A percentile compares a stretch with the other conserved stretches of the same genome.
These are phyloP conservation scores for Ustilaginoidea virens DNA, from an alignment of 2,329 filamentous ascomycete genomes.

Conservation along the genomic window DNA sequence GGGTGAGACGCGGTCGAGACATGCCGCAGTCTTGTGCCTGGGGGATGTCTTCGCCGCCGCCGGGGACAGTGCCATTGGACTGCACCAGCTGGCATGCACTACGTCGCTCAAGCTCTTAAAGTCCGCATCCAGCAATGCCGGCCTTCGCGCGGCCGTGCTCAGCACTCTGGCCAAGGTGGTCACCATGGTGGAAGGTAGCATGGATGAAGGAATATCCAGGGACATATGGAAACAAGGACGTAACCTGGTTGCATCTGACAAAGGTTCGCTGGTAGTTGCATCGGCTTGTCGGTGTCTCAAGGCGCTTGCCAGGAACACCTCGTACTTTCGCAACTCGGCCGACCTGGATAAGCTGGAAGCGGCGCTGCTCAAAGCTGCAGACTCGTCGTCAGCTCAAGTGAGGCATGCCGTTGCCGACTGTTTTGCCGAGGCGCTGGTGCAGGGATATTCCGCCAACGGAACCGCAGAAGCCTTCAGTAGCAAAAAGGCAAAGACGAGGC, in stretches of 20 bases:
- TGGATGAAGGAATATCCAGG: conserved; percentile 73
- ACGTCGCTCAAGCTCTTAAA: conserved; percentile 69
- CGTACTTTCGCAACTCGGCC: conserved; percentile 72
- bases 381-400: conserved; percentile 59
- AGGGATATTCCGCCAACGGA: conserved; percentile 46
- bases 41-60: conserved; percentile 85
- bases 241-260: conserved; percentile 62
- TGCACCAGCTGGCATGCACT: conserved; percentile 60
- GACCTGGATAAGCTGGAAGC: conserved; percentile 84
- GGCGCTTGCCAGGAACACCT: conserved; percentile 53
- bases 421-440: conserved; percentile 68
- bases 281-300: conserved; percentile 68
- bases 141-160: conserved; percentile 66
- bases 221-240: conserved; percentile 90
- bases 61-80: conserved; percentile 78
- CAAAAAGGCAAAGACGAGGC: conserved; percentile 54
- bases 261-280: conserved; percentile 65
- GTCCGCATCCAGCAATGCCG: conserved; percentile 61
- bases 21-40: conserved; percentile 75
- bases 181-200: conserved; percentile 56
- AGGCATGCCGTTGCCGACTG: conserved; percentile 78
- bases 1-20: conserved; percentile 62
- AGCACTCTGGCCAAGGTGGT: conserved; percentile 60
- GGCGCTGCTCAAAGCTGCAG: conserved; percentile 72
- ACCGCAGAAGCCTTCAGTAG: conserved; percentile 39